These are phyloP conservation scores for Pyrenopolyporus hunteri DNA, from an alignment of 495 filamentous ascomycete species.

Conservation along the genomic window DNA sequence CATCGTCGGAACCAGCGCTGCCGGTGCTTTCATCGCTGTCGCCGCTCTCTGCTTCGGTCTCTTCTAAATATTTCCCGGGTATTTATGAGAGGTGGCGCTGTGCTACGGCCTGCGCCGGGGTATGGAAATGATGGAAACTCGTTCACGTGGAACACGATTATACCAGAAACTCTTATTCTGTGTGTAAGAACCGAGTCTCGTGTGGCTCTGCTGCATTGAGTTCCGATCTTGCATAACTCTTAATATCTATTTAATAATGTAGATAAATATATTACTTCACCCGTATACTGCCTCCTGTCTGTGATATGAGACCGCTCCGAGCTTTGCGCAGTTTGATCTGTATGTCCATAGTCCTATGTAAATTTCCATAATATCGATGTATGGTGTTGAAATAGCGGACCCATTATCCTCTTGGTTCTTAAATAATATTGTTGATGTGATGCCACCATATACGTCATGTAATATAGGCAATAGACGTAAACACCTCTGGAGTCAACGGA, in stretches of 20 bases:
- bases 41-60: slow-evolving; percentile 37
- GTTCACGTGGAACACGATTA: slow-evolving; percentile 19
- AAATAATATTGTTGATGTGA: too few species aligned
- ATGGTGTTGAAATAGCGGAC: too few species aligned
- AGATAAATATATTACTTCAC: slow-evolving; percentile 11
- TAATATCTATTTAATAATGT: slow-evolving; percentile 30
- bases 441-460: too few species aligned
- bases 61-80: slow-evolving; percentile 20
- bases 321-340: too few species aligned
- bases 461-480: too few species aligned
- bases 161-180: slow-evolving; percentile 13
- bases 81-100: neutral
- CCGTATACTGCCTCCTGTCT: too few species aligned
- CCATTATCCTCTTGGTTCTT: too few species aligned
- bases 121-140: neutral
- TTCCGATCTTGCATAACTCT: slow-evolving; percentile 1
- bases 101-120: neutral
- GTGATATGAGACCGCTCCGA: too few species aligned
- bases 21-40: slow-evolving; percentile 30
- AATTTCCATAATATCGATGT: too few species aligned
- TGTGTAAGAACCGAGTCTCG: neutral
- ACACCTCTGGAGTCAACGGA: too few species aligned
- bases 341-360: too few species aligned
- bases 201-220: too few species aligned
- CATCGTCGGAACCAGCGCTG: slow-evolving; percentile 25